These are phyloP conservation scores for Chiua virens DNA, from an alignment of 768 basidiomycete species.

Conservation along the genomic window DNA sequence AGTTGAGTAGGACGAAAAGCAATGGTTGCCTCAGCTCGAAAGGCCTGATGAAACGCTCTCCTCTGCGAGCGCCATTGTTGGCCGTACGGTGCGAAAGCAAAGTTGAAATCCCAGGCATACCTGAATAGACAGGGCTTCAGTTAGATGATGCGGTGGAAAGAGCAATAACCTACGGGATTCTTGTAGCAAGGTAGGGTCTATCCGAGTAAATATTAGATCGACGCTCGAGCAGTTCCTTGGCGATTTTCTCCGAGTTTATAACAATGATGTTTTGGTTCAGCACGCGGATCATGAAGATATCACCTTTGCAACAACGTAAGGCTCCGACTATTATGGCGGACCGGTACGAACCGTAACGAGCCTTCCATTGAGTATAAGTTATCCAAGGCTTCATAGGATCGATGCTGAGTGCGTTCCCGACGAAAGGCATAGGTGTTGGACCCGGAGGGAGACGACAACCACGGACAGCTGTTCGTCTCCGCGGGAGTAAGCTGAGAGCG, in stretches of 20 bases:
- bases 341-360: conserved; percentile 19
- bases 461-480: not conserved
- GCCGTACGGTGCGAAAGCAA: conserved; percentile 19
- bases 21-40: conserved; percentile 14
- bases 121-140: not conserved
- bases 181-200: conserved; percentile 15
- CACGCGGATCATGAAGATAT: conserved; percentile 21
- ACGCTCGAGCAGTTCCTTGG: conserved; percentile 28
- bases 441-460: not conserved
- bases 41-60: conserved; percentile 23
- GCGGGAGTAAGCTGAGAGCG: not conserved
- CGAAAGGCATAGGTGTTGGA: conserved; percentile 12
- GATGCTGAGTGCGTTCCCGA: conserved; percentile 18
- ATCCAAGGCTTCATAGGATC: conserved; percentile 17
- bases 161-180: conserved; percentile 9
- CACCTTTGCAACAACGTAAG: conserved; percentile 7
- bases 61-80: conserved; percentile 25
- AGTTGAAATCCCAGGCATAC: conserved; percentile 22
- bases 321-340: not conserved
- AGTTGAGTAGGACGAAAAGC: conserved; percentile 17
- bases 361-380: conserved; percentile 19
- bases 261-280: conserved; percentile 23
- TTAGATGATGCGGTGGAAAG: not conserved
- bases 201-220: conserved; percentile 30
- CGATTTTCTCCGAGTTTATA: conserved; percentile 25